Percentiles rank a stretch among this genome's conserved stretches.
Conservation (phyloP, 2,329 filamentous ascomycete species). For the Nemania bipapillata region DNA sequence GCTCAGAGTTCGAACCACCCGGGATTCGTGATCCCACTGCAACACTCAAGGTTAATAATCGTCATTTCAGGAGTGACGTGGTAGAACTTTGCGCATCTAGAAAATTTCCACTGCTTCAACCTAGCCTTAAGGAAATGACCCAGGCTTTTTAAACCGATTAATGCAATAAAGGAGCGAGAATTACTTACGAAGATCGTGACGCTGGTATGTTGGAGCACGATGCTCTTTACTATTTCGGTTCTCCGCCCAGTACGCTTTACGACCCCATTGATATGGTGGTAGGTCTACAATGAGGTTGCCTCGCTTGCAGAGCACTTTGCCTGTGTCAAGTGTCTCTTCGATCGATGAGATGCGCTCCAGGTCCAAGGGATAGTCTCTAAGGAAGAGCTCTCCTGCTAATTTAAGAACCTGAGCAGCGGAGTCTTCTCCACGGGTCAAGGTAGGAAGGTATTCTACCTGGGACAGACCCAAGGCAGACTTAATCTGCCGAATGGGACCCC, state of each 20-base stretch:
- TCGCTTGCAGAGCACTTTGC: background rate
- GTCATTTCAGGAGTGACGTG: no score
- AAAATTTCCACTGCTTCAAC: no score
- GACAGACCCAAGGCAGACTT: background rate
- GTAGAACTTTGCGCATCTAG: no score
- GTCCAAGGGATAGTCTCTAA: background rate
- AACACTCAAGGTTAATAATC: no score
- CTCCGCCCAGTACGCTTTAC: slow-evolving; percentile 20
- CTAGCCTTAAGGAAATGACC: no score
- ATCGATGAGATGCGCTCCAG: background rate
- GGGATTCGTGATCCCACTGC: no score
- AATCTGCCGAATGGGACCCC: slow-evolving; percentile 25
- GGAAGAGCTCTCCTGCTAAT: slow-evolving; percentile 25
- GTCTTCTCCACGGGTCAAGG: slow-evolving; percentile 5
- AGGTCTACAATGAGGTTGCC: slow-evolving; percentile 16
- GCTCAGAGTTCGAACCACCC: background rate
- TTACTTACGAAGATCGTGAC: slow-evolving; percentile 23
- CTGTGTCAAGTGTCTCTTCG: background rate
- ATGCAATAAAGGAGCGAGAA: no score
- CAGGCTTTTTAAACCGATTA: no score
- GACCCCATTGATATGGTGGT: slow-evolving; percentile 28
- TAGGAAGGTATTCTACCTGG: background rate
- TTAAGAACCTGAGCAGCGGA: background rate
- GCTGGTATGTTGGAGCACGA: background rate
- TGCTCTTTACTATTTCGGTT: slow-evolving; percentile 15